Evolutionary conservation across 768 basidiomycete genomes (phyloP), one percentile per base, ranked within the genome.

Genomic region (Artomyces pyxidatus): DNA sequence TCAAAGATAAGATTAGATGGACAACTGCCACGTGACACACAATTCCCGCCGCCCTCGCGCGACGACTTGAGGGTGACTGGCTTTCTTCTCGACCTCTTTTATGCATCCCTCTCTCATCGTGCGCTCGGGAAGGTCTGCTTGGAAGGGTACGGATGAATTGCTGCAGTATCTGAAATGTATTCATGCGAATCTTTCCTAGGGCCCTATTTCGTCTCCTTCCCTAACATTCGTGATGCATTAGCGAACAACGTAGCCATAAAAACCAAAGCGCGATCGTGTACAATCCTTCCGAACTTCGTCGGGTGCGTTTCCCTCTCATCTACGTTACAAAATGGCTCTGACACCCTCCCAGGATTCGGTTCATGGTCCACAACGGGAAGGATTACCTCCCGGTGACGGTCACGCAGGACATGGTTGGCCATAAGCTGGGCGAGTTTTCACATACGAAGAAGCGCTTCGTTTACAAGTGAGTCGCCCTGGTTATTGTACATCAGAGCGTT

Each of bases 361-460:
- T 99, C 65, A 69, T 88, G 65, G 90, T 99, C 2, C 93, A 99
- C 68, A 97, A 97, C 57, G 95, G 95, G 29, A 90, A 84, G 67
- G 80, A 89, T 59, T 95, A 91, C 64, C 50, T 84, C 4, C 93
- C 93, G 0, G 85, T 99, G 35, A 67, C 75, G 38, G 75, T 99
- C 55, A 92, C 88, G 3, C 90, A 94, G 63, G 95, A 97, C 65
- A 98, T 98, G 95, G 91, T 99, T 1, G 95, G 95, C 0, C 94
- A 99, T 65, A 99, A 99, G 65, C 68, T 98, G 45, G 95, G 95
- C 46, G 93, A 97, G 72, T 97, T 98, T 65, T 71, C 91, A 35
- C 79, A 83, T 57, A 97, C 94, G 29, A 83, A 85, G 70, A 93
- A 91, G 66, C 78, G 78, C 47, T 94, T 93, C 65, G 77, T 72